Evolutionary conservation across 495 filamentous ascomycete species (phyloP).

Genomic region (Acidomyces sp.): DNA sequence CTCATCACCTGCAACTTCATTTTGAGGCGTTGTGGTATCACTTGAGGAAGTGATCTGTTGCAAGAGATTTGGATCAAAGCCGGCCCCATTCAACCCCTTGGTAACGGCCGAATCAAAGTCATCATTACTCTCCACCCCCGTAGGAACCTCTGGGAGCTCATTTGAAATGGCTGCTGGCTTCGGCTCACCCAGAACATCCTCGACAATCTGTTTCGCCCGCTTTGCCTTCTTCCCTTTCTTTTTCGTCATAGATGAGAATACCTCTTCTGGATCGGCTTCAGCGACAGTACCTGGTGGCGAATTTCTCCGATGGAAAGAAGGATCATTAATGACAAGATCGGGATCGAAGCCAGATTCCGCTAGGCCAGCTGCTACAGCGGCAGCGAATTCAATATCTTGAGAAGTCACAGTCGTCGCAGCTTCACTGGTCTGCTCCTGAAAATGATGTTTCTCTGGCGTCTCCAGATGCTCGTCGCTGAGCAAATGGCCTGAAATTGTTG

Average conservation of each 20-base stretch:
- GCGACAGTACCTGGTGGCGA: constrained; percentile 21
- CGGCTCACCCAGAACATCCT: background rate
- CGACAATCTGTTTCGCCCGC: constrained; percentile 25
- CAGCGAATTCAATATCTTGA: constrained; percentile 21
- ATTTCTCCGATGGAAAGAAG: constrained; percentile 19
- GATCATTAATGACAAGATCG: constrained; percentile 25
- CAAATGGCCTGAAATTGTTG: background rate
- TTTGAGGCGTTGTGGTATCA: background rate
- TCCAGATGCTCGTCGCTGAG: background rate
- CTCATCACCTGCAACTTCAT: constrained; percentile 6
- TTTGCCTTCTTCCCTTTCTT: constrained; percentile 36
- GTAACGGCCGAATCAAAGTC: constrained; percentile 12
- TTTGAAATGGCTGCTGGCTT: constrained; percentile 1
- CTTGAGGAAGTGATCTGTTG: constrained; percentile 1
- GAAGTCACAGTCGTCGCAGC: no score
- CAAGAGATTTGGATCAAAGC: constrained; percentile 18
- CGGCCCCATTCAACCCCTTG: constrained; percentile 10
- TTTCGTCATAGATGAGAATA: constrained; percentile 29
- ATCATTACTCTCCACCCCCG: background rate
- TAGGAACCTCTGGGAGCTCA: background rate
- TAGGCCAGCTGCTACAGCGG: constrained; percentile 19
- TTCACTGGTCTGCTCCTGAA: no score
- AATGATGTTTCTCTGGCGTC: no score
- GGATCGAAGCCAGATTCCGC: constrained; percentile 26
- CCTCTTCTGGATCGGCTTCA: constrained; percentile 26